Evolutionary conservation across 805 yeast species (phyloP).

Genomic region (Cyberlindnera americana): DNA sequence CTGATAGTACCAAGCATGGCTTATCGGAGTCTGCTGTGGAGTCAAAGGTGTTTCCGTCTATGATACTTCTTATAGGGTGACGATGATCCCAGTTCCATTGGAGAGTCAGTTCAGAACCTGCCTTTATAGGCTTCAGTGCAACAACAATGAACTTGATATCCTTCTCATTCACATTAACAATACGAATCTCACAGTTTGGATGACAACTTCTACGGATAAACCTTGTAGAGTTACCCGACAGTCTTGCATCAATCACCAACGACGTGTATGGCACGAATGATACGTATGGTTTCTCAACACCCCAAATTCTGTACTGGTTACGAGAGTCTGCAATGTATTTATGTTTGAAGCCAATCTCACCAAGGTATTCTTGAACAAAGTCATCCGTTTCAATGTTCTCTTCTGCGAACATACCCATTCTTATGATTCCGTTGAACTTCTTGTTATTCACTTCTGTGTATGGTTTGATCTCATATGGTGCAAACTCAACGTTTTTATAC

Average conservation of each 20-base stretch:
- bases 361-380: conserved; percentile 59
- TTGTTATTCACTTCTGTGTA: conserved; percentile 56
- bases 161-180: conserved; percentile 34
- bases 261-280: conserved; percentile 55
- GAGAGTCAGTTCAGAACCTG: conserved; percentile 70
- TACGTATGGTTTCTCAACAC: conserved; percentile 59
- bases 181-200: conserved; percentile 67
- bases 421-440: conserved; percentile 59
- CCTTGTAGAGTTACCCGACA: conserved; percentile 70
- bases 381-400: conserved; percentile 41
- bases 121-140: conserved; percentile 52
- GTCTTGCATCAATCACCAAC: conserved; percentile 74
- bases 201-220: conserved; percentile 73
- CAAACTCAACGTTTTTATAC: conserved; percentile 26
- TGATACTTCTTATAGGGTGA: conserved; percentile 66
- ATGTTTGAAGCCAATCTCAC: conserved; percentile 65
- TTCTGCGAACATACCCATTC: conserved; percentile 55
- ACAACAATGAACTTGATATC: conserved; percentile 53
- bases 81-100: conserved; percentile 86
- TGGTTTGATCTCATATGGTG: conserved; percentile 46
- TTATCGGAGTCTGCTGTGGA: conserved; percentile 50
- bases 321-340: conserved; percentile 60
- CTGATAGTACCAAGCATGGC: conserved; percentile 52
- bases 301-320: conserved; percentile 78
- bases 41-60: conserved; percentile 47